Evolutionary conservation across 768 basidiomycete genomes (phyloP).

Genomic region (Suillus subaureus): DNA sequence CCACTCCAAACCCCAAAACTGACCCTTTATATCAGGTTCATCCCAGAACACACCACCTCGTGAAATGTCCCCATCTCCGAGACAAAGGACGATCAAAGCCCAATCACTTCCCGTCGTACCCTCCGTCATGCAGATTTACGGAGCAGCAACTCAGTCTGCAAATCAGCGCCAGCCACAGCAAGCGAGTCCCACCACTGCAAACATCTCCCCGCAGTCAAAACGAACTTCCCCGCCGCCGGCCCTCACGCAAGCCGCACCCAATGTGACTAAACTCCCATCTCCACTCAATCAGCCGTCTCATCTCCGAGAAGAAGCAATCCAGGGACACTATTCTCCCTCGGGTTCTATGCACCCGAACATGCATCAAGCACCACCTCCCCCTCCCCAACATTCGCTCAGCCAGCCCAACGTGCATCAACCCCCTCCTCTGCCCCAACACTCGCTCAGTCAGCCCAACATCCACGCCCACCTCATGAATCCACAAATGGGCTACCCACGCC

Average conservation of each 20-base stretch:
- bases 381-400: conserved; percentile 32
- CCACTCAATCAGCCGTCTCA: conserved; percentile 28
- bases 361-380: conserved; percentile 37
- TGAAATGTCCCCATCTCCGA: conserved; percentile 47
- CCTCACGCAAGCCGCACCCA: conserved; percentile 34
- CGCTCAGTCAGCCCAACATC: conserved; percentile 31
- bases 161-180: conserved; percentile 41
- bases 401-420: conserved; percentile 31
- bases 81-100: conserved; percentile 56
- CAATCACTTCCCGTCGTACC: conserved; percentile 68
- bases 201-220: conserved; percentile 35
- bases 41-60: conserved; percentile 38
- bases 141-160: conserved; percentile 35
- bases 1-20: conserved; percentile 8
- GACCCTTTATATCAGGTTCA: conserved; percentile 17
- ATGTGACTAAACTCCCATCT: conserved; percentile 35
- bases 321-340: conserved; percentile 50
- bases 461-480: conserved; percentile 32
- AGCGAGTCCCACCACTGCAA: conserved; percentile 37
- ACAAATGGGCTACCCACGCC: conserved; percentile 60
- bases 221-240: conserved; percentile 36
- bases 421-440: conserved; percentile 41
- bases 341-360: conserved; percentile 34
- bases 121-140: conserved; percentile 54
- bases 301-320: conserved; percentile 31